Conservation (phyloP, 1,284 basidiomycete genomes). For the Gomphus bonarii region DNA sequence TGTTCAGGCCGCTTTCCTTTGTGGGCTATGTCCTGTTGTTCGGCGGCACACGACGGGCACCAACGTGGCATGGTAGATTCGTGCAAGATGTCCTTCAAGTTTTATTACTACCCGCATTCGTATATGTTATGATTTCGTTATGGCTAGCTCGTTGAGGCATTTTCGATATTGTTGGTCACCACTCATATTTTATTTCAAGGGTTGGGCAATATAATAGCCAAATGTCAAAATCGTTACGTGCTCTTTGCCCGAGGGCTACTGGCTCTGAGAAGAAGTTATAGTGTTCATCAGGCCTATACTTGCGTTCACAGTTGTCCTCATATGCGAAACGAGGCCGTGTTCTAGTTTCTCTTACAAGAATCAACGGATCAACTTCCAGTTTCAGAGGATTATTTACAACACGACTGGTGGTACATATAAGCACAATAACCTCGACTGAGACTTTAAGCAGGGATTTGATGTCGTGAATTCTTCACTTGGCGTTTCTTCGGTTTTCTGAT, state of each 20-base stretch:
- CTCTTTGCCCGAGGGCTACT: no score
- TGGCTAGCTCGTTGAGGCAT: neutral
- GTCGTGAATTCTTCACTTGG: neutral
- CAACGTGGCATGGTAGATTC: constrained; percentile 4
- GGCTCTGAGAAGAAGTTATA: no score
- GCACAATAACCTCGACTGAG: neutral
- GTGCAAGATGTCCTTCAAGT: constrained; percentile 1
- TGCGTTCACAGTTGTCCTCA: no score
- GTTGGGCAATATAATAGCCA: neutral
- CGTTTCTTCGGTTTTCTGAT: constrained; percentile 5
- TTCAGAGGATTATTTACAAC: neutral
- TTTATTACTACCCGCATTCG: neutral
- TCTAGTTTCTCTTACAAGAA: no score
- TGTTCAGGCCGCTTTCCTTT: neutral
- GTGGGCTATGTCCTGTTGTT: neutral
- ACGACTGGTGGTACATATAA: neutral
- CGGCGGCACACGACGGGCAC: neutral
- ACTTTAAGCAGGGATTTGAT: neutral
- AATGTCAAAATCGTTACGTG: neutral
- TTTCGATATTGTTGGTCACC: neutral
- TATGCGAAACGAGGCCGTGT: no score
- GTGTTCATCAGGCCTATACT: no score
- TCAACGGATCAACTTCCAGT: neutral
- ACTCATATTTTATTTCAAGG: neutral
- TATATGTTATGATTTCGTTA: constrained; percentile 2